phyloP scores from a whole-genome alignment of 2,329 filamentous ascomycete species.

The Colletotrichum incanum region DNA sequence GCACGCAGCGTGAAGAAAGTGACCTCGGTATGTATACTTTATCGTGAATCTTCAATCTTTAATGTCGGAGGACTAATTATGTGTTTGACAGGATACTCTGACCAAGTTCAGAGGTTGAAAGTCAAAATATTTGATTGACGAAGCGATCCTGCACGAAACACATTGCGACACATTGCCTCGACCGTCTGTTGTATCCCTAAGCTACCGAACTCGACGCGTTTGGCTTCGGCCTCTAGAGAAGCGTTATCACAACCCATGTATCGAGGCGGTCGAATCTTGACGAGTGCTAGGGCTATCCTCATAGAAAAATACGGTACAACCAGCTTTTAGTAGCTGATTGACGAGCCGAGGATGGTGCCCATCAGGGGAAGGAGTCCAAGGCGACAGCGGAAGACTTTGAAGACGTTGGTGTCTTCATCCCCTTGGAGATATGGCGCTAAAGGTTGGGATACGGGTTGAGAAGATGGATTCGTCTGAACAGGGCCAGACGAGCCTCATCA shows the following conservation, averaged over 20 bases:
- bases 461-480: conserved; percentile 16
- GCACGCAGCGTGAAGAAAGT: conserved; percentile 84
- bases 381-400: background rate
- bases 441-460: background rate
- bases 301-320: background rate
- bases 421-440: background rate
- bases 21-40: conserved; percentile 72
- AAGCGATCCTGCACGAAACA: background rate
- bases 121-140: background rate
- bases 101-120: conserved; percentile 75
- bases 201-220: background rate
- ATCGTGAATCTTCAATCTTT: conserved; percentile 1
- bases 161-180: no score
- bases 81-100: conserved; percentile 69
- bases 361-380: no score
- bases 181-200: background rate
- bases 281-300: background rate
- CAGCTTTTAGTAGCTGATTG: background rate
- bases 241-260: background rate
- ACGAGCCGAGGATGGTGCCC: background rate
- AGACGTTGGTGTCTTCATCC: background rate
- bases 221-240: background rate
- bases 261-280: background rate
- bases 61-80: background rate
- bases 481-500: background rate